These are phyloP conservation scores for Alternaria conjuncta DNA, from an alignment of 2,329 filamentous ascomycete species.

Conservation along the genomic window DNA sequence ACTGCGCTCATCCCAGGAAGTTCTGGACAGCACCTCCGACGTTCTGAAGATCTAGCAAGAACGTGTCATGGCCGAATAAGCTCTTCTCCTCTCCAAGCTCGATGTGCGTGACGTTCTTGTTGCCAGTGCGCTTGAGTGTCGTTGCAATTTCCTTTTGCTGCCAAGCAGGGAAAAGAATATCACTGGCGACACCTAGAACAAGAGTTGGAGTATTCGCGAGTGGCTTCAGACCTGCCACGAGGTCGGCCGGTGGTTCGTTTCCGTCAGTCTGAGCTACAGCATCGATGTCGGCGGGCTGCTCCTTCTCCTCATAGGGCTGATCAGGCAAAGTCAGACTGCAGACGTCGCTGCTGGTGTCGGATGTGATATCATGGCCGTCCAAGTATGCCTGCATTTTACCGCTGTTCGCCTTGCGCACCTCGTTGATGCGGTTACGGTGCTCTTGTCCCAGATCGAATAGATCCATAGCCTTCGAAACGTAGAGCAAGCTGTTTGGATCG, in stretches of 20 bases:
- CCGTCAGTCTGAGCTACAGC: slow-evolving; percentile 38
- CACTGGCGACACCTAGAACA: slow-evolving; percentile 92
- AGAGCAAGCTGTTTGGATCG: slow-evolving; percentile 92
- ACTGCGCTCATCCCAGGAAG: slow-evolving; percentile 69
- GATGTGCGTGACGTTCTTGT: slow-evolving; percentile 80
- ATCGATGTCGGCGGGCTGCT: slow-evolving; percentile 51
- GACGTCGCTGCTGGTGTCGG: slow-evolving; percentile 48
- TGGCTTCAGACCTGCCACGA: slow-evolving; percentile 75
- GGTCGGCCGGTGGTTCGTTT: slow-evolving; percentile 73
- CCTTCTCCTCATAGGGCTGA: slow-evolving; percentile 84
- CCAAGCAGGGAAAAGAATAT: slow-evolving; percentile 97
- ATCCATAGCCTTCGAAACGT: slow-evolving; percentile 99
- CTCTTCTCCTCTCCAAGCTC: slow-evolving; percentile 95
- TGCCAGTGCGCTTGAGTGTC: slow-evolving; percentile 77
- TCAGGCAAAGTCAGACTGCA: slow-evolving; percentile 86
- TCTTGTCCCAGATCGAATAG: slow-evolving; percentile 86
- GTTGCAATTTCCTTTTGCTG: slow-evolving; percentile 94
- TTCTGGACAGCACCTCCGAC: slow-evolving; percentile 82
- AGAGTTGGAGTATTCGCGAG: slow-evolving; percentile 80
- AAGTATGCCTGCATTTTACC: slow-evolving; percentile 60
- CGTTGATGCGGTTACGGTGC: slow-evolving; percentile 68
- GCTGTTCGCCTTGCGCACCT: slow-evolving; percentile 67
- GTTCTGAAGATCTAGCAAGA: slow-evolving; percentile 88
- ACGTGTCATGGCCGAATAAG: slow-evolving; percentile 95
- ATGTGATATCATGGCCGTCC: slow-evolving; percentile 35